Percentiles rank a stretch among this genome's conserved stretches.
Conservation (phyloP, 2,329 filamentous ascomycete genomes). For the Penicillium sp. region DNA sequence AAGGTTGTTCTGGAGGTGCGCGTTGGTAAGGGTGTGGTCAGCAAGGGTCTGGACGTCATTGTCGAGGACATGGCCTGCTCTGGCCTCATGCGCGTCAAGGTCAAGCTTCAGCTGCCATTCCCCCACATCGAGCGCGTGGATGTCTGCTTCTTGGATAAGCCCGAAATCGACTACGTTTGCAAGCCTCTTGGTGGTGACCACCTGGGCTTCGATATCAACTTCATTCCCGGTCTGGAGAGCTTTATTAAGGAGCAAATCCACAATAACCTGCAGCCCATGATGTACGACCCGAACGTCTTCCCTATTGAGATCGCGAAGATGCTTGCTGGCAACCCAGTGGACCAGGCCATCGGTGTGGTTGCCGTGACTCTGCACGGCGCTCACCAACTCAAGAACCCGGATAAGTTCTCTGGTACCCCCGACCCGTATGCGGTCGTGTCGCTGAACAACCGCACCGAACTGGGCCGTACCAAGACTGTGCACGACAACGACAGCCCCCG, state of each 20-base stretch:
- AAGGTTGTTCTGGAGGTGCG: conserved; percentile 95
- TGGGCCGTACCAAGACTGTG: conserved; percentile 87
- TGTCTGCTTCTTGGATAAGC: conserved; percentile 88
- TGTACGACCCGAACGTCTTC: conserved; percentile 97
- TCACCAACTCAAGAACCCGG: conserved; percentile 88
- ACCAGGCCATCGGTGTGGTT: conserved; percentile 92
- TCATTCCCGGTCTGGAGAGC: conserved; percentile 88
- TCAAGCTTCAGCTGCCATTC: conserved; percentile 95
- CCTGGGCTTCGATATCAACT: conserved; percentile 98
- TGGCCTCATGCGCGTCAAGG: conserved; percentile 93
- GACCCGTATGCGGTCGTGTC: conserved; percentile 89
- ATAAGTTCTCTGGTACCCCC: conserved; percentile 87
- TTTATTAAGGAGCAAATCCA: conserved; percentile 98
- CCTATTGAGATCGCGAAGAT: conserved; percentile 98
- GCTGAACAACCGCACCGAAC: conserved; percentile 77
- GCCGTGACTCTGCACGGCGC: conserved; percentile 90
- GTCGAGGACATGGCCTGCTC: conserved; percentile 97
- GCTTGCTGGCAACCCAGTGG: conserved; percentile 89
- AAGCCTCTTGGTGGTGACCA: conserved; percentile 95
- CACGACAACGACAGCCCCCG: conserved; percentile 82
- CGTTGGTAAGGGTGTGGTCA: conserved; percentile 93
- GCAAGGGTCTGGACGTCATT: conserved; percentile 95
- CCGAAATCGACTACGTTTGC: conserved; percentile 93
- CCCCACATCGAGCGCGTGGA: conserved; percentile 94
- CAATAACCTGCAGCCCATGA: conserved; percentile 90